Percentiles rank a stretch among this genome's conserved stretches.
Conservation (phyloP, 805 yeast genomes). For the Saccharomycopsis oosterbeekiorum region DNA sequence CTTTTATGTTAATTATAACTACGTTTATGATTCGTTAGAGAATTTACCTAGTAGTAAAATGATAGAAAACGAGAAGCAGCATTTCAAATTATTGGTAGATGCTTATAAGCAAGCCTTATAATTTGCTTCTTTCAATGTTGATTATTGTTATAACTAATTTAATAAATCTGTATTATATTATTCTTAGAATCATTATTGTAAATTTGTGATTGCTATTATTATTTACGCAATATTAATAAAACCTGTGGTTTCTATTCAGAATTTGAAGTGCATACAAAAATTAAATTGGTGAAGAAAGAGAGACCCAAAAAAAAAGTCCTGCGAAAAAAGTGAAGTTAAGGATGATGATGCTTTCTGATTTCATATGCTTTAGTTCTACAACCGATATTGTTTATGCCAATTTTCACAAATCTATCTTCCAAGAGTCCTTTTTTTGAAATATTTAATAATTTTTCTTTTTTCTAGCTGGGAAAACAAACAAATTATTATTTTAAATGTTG, state of each 20-base stretch:
- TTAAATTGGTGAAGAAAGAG: neutral
- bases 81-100: constrained; percentile 34
- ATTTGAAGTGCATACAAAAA: no score
- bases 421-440: neutral
- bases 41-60: neutral
- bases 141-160: neutral
- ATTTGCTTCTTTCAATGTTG: neutral
- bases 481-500: neutral
- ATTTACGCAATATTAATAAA: no score
- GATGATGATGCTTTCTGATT: no score
- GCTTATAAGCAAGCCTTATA: constrained; percentile 27
- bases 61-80: constrained; percentile 30
- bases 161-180: neutral
- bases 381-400: no score
- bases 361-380: no score
- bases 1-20: constrained; percentile 60
- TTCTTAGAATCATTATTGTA: neutral
- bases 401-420: neutral
- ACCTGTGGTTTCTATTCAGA: no score
- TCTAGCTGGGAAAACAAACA: neutral
- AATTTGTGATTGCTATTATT: neutral
- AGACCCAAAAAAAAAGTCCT: no score
- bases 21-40: constrained; percentile 21
- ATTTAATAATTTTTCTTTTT: neutral
- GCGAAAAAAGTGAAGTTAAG: neutral